These are phyloP conservation scores for Coniella lustricola DNA, from an alignment of 2,329 filamentous ascomycete species.

Conservation along the genomic window DNA sequence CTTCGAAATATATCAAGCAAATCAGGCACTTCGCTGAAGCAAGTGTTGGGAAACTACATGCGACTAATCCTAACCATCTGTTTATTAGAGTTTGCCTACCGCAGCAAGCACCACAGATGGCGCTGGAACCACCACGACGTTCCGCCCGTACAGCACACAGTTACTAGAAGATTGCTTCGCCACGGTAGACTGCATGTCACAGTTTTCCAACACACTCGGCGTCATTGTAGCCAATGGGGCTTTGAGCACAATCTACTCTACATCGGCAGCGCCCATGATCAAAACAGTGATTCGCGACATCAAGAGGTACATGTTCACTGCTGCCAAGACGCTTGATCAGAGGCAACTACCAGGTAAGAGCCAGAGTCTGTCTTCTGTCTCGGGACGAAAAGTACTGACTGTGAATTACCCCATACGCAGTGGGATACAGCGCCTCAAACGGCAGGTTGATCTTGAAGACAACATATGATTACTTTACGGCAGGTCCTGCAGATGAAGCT, in stretches of 20 bases:
- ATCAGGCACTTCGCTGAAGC: too few species aligned
- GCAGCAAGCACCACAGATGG: conserved; percentile 7
- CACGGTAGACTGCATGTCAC: conserved; percentile 21
- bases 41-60: too few species aligned
- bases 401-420: not conserved
- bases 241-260: conserved; percentile 13
- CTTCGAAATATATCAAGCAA: too few species aligned
- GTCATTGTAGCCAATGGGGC: conserved; percentile 19
- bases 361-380: too few species aligned
- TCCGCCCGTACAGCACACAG: conserved; percentile 18
- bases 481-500: conserved; percentile 12
- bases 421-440: conserved; percentile 15
- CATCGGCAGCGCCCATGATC: conserved; percentile 17
- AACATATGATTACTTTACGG: conserved; percentile 14
- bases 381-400: not conserved
- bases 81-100: conserved; percentile 9
- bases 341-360: conserved; percentile 9
- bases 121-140: conserved; percentile 11
- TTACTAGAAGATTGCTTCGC: conserved; percentile 19
- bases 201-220: conserved; percentile 24
- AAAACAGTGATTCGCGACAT: conserved; percentile 23
- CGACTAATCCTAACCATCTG: too few species aligned
- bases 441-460: conserved; percentile 10
- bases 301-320: conserved; percentile 22
- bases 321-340: conserved; percentile 5